phyloP scores from a whole-genome alignment of 768 basidiomycete genomes.

The Amylocystis lapponica region DNA sequence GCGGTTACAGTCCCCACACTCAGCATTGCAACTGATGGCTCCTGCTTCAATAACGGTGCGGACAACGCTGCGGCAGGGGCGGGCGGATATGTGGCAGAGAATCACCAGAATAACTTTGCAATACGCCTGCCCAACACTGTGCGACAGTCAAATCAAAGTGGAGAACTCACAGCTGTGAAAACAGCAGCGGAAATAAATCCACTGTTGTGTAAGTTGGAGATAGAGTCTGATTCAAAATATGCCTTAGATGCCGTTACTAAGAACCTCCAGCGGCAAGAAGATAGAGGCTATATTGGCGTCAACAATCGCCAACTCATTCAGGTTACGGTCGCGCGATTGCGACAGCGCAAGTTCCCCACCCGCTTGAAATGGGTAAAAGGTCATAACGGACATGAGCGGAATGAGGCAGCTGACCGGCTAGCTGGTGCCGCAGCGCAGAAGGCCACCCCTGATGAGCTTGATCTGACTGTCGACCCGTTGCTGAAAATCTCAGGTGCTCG shows the following conservation, averaged over 20 bases:
- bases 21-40: not conserved
- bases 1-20: not conserved
- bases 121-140: too few species aligned
- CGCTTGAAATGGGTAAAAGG: slow-evolving; percentile 15
- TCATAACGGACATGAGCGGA: slow-evolving; percentile 3
- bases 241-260: slow-evolving; percentile 17
- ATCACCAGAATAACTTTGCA: not conserved
- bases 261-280: slow-evolving; percentile 7
- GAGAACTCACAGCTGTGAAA: slow-evolving; percentile 14
- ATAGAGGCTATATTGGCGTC: slow-evolving; percentile 1
- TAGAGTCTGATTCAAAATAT: slow-evolving; percentile 21
- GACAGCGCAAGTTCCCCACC: not conserved
- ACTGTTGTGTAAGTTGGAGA: slow-evolving; percentile 3
- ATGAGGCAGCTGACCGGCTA: slow-evolving; percentile 8
- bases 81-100: not conserved
- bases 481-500: not conserved
- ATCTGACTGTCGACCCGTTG: not conserved
- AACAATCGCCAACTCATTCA: not conserved
- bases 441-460: not conserved
- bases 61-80: not conserved
- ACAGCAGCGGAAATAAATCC: not conserved
- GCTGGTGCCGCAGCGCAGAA: not conserved
- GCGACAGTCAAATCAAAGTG: too few species aligned
- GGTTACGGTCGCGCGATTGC: not conserved
- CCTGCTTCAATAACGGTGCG: not conserved